Percentiles rank a stretch among this genome's conserved stretches.
Evolutionary conservation across 2,329 filamentous ascomycete genomes (phyloP).

Genomic region (Lecanosticta acicola): DNA sequence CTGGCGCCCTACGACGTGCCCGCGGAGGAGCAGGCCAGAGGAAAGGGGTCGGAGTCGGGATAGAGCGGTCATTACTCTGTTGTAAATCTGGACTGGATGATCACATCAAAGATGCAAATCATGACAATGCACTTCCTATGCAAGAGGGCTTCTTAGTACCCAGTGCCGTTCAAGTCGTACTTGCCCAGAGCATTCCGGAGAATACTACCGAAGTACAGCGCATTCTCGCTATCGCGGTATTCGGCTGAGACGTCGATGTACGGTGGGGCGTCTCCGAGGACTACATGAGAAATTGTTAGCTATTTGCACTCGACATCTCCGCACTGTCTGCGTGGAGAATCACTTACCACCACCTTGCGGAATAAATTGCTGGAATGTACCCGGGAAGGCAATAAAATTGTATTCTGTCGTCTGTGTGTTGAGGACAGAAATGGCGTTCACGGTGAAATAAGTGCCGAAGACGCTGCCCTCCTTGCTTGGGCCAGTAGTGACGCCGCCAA

Average conservation of each 20-base stretch:
- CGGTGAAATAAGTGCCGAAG: slow-evolving; percentile 12
- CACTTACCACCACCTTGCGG: slow-evolving; percentile 7
- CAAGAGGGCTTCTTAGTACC: neutral
- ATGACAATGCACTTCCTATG: neutral
- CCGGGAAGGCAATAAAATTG: slow-evolving; percentile 13
- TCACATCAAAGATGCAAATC: neutral
- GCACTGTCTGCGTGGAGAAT: neutral
- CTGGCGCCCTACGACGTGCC: too few species aligned
- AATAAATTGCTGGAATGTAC: slow-evolving; percentile 7
- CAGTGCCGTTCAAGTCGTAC: neutral
- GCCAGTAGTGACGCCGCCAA: slow-evolving; percentile 13
- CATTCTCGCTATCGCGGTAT: slow-evolving; percentile 12
- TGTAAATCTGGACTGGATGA: neutral
- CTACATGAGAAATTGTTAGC: neutral
- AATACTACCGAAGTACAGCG: slow-evolving; percentile 11
- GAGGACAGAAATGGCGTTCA: slow-evolving; percentile 10
- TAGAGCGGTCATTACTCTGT: neutral
- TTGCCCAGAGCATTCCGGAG: slow-evolving; percentile 4
- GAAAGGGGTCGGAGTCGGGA: too few species aligned
- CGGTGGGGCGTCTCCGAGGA: neutral
- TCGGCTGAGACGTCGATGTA: slow-evolving; percentile 12
- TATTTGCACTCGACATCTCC: neutral
- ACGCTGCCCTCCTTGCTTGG: slow-evolving; percentile 11
- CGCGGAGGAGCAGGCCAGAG: too few species aligned
- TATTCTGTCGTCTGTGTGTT: slow-evolving; percentile 12